phyloP scores from a whole-genome alignment of 306 rosid genomes.

The Albizia julibrissin region DNA sequence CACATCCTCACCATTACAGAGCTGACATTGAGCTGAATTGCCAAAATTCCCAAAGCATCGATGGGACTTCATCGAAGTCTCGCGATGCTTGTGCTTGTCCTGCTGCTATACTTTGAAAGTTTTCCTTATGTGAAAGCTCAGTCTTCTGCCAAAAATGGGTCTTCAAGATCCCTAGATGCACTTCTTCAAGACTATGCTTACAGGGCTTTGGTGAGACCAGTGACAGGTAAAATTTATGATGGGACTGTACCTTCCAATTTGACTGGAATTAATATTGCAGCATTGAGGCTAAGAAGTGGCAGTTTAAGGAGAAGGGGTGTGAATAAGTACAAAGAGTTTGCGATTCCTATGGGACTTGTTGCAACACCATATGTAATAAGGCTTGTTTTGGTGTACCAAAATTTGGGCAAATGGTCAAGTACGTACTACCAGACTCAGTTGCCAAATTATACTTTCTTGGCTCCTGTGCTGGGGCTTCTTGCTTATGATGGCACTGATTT shows the following conservation, averaged over 20 bases:
- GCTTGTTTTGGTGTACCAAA: constrained; percentile 89
- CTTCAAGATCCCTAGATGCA: constrained; percentile 48
- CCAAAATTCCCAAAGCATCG: constrained; percentile 36
- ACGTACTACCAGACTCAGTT: constrained; percentile 58
- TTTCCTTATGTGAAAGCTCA: constrained; percentile 52
- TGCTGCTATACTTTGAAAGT: constrained; percentile 45
- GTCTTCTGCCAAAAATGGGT: constrained; percentile 24
- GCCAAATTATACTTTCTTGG: constrained; percentile 63
- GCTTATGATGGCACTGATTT: constrained; percentile 73
- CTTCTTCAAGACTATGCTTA: constrained; percentile 62
- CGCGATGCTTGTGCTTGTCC: constrained; percentile 43
- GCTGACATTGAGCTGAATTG: constrained; percentile 46
- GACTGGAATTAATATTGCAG: constrained; percentile 51
- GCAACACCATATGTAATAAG: constrained; percentile 75
- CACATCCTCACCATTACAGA: neutral
- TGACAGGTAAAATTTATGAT: constrained; percentile 55
- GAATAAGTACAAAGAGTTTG: constrained; percentile 60
- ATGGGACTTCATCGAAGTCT: constrained; percentile 77
- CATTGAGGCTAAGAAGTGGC: constrained; percentile 80
- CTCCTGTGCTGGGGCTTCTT: constrained; percentile 86
- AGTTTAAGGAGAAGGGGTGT: constrained; percentile 78
- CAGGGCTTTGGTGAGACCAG: constrained; percentile 55
- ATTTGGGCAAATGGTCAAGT: constrained; percentile 66
- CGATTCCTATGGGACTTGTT: constrained; percentile 51
- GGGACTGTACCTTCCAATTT: constrained; percentile 55